phyloP scores from a whole-genome alignment of 139 green algal genomes.

The Pleodorina starrii region DNA sequence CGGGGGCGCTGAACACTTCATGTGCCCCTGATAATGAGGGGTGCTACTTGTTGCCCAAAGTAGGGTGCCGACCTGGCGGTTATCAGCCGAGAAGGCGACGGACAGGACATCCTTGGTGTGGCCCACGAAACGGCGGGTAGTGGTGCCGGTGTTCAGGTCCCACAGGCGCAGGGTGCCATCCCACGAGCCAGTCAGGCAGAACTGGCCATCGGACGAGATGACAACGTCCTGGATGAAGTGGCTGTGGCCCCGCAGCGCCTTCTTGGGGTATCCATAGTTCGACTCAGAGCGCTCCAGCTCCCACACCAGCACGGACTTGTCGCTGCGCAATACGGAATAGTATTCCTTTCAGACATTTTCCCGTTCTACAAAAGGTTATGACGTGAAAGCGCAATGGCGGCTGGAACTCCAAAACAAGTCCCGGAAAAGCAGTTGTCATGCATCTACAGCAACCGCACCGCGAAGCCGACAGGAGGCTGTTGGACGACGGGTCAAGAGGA shows the following conservation, averaged over 20 bases:
- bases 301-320: slow-evolving; percentile 99
- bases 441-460: slow-evolving; percentile 70
- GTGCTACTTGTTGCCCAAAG: too few relatives aligned
- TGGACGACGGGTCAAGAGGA: slow-evolving; percentile 94
- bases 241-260: slow-evolving; percentile 90
- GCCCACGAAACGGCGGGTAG: slow-evolving; percentile 97
- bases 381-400: not conserved
- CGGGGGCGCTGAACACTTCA: too few relatives aligned
- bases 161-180: slow-evolving; percentile 98
- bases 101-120: slow-evolving; percentile 99
- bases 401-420: not conserved
- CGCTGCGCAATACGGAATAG: slow-evolving; percentile 67
- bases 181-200: slow-evolving; percentile 97
- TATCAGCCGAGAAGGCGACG: slow-evolving; percentile 99
- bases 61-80: slow-evolving; percentile 90
- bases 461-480: slow-evolving; percentile 94
- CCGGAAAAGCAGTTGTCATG: too few relatives aligned
- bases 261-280: slow-evolving; percentile 87
- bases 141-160: slow-evolving; percentile 98
- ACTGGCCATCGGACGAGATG: slow-evolving; percentile 99
- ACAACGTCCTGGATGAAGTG: slow-evolving; percentile 99
- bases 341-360: not conserved
- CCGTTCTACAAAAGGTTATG: not conserved
- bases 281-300: slow-evolving; percentile 86
- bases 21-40: too few relatives aligned